phyloP scores from a whole-genome alignment of 2,329 filamentous ascomycete species.

The Diaporthe vaccinii region DNA sequence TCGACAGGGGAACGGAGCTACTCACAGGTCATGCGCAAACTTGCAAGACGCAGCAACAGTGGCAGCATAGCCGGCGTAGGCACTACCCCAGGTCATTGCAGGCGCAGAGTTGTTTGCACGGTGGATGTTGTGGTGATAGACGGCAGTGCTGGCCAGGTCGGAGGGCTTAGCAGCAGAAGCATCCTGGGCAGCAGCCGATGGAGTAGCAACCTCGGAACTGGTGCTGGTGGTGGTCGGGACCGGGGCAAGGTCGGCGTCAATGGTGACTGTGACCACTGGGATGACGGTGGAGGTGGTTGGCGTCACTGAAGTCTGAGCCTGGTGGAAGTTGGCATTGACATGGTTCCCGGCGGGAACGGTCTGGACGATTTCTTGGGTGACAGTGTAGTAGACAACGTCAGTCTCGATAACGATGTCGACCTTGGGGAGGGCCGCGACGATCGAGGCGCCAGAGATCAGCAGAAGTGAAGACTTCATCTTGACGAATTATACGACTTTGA shows the following conservation, averaged over 20 bases:
- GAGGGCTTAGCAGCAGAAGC: slow-evolving; percentile 42
- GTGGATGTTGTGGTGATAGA: slow-evolving; percentile 88
- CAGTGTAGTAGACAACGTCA: slow-evolving; percentile 60
- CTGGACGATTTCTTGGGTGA: slow-evolving; percentile 52
- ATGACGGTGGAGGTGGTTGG: slow-evolving; percentile 40
- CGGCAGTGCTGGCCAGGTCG: slow-evolving; percentile 54
- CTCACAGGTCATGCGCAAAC: slow-evolving; percentile 83
- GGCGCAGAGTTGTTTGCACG: slow-evolving; percentile 83
- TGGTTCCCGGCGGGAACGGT: slow-evolving; percentile 22
- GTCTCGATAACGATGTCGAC: slow-evolving; percentile 57
- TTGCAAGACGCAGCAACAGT: slow-evolving; percentile 75
- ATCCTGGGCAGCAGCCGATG: slow-evolving; percentile 32
- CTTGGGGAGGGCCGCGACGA: slow-evolving; percentile 60
- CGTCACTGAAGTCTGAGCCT: slow-evolving; percentile 6
- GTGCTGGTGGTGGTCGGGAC: slow-evolving; percentile 37
- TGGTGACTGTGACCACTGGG: slow-evolving; percentile 38
- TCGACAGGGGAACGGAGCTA: slow-evolving; percentile 44
- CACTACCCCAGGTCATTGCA: slow-evolving; percentile 74
- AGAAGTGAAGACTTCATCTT: slow-evolving; percentile 67
- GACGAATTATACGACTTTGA: slow-evolving; percentile 39
- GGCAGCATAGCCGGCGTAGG: slow-evolving; percentile 74
- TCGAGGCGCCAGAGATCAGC: slow-evolving; percentile 58
- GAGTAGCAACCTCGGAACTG: slow-evolving; percentile 28
- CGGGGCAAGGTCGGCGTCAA: slow-evolving; percentile 22
- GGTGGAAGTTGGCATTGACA: slow-evolving; percentile 24